Base-by-base conservation (phyloP, 805 yeast genomes). In the Vanderwaltozyma tropicalis region DNA sequence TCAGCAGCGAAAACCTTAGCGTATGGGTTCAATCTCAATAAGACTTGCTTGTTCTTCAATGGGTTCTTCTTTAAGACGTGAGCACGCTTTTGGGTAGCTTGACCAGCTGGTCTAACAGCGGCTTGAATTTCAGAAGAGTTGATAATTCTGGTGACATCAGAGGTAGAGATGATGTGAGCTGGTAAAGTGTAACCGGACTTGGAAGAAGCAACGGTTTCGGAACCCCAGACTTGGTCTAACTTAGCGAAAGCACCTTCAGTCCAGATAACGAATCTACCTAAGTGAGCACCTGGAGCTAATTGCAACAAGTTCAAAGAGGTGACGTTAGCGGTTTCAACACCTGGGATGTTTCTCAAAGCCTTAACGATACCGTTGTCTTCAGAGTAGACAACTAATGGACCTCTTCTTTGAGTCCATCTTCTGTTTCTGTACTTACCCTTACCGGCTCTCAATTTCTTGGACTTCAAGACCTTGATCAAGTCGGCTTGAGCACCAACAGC, bases 261-360 rank as follows among this genome's bases (percentile, higher is more conserved):
- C 98, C 98, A 92, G 86, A 92, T 86, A 65, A 92, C 82, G 65
- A 92, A 92, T 80, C 98, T 88, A 77, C 98, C 98, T 64, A 92
- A 76, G 79, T 92, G 98, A 67, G 97, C 95, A 82, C 98, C 98
- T 71, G 98, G 98, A 62, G 98, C 98, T 65, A 92, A 83, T 78
- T 89, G 97, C 68, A 92, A 81, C 62, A 92, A 77, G 75, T 92
- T 92, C 64, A 92, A 78, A 66, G 88, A 75, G 62, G 81, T 74
- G 61, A 92, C 98, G 68, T 80, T 74, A 62, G 89, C 79, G 64
- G 95, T 80, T 78, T 92, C 98, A 57, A 92, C 97, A 83, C 98
- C 98, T 72, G 98, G 98, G 57, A 92, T 75, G 85, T 92, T 92
- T 84, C 97, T 88, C 80, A 92, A 86, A 51, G 98, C 98, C 79